Evolutionary conservation across 1,139 yeast genomes (phyloP), one percentile per base, ranked within the genome.

Genomic region (Nakaseomyces bracarensis): DNA sequence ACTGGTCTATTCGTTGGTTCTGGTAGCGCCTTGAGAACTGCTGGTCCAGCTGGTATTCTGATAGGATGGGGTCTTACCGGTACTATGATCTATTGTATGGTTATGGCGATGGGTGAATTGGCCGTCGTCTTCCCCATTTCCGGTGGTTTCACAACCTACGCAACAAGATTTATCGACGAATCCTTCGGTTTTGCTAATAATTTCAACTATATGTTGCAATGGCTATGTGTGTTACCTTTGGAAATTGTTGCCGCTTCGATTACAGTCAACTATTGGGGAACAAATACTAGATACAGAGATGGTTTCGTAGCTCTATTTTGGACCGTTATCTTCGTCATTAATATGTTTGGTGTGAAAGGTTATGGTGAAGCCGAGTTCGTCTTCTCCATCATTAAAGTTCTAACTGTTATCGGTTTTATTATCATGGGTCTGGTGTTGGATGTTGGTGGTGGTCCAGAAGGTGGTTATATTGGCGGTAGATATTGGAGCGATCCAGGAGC

Each of bases 121-220:
- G 76, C 82, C 36, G 78, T 81, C 33, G 70, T 76, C 6, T 79
- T 74, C 63, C 87, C 89, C 3, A 77, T 80, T 34, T 68, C 81
- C 21, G 89, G 89, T 55, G 79, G 86, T 11, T 81, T 80, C 58
- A 77, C 81, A 38, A 77, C 82, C 21, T 79, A 74, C 52, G 75
- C 82, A 42, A 72, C 82, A 3, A 68, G 84, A 49, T 82, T 82
- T 52, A 68, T 80, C 38, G 82, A 79, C 51, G 78, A 82, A 5
- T 72, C 84, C 10, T 75, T 82, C 71, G 89, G 89, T 42, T 84
- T 83, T 58, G 82, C 85, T 31, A 74, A 74, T 68, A 85, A 83
- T 30, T 77, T 79, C 75, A 79, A 79, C 60, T 82, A 82, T 57
- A 79, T 81, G 47, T 55, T 81, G 46, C 81, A 78, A 61, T 80